Conservation (phyloP, 331 rosid genomes). For the Saraca asoca region DNA sequence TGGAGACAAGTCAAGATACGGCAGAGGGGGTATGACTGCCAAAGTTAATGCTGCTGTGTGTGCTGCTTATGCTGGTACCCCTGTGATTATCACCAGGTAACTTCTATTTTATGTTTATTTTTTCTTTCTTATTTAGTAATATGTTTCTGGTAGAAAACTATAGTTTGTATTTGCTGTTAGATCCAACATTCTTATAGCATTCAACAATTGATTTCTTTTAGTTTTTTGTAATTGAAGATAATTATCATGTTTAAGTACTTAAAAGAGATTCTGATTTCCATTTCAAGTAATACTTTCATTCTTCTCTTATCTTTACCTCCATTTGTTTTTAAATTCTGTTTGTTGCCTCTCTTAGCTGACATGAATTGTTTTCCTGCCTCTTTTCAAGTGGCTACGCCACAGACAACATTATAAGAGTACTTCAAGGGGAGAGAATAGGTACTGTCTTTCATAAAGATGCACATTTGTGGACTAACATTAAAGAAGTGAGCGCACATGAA, state of each 20-base stretch:
- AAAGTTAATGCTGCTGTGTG: conserved; percentile 81
- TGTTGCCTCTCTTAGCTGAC: no score
- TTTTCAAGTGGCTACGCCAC: conserved; percentile 50
- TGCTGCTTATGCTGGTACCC: conserved; percentile 75
- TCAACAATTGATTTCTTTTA: no score
- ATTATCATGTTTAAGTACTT: no score
- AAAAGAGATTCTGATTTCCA: no score
- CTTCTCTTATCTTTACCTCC: no score
- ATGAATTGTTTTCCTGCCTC: background rate
- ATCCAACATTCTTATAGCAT: no score
- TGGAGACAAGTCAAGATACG: conserved; percentile 83
- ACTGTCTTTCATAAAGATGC: conserved; percentile 91
- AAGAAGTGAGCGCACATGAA: conserved; percentile 70
- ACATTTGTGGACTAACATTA: conserved; percentile 63
- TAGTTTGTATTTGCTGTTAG: no score
- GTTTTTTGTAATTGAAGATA: no score
- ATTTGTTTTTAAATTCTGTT: no score
- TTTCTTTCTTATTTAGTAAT: no score
- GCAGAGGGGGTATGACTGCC: conserved; percentile 94
- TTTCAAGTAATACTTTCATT: no score
- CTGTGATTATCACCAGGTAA: conserved; percentile 90
- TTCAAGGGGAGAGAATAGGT: conserved; percentile 75
- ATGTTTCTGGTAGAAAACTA: no score
- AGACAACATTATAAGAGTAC: conserved; percentile 73
- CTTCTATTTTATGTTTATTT: conserved; percentile 13